Base-by-base conservation (phyloP, 164 flowering plant species). In the Stephania japonica region DNA sequence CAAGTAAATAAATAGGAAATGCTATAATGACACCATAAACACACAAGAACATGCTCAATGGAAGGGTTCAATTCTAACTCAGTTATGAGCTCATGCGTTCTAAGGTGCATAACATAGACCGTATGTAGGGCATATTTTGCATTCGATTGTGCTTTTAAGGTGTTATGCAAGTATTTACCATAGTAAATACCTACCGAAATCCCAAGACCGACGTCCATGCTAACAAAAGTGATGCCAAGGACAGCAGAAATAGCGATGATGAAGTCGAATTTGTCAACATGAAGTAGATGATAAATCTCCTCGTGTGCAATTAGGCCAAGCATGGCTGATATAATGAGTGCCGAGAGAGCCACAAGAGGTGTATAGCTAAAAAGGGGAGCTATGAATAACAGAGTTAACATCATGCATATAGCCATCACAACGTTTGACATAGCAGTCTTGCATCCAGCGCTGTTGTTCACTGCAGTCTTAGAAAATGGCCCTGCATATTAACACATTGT, bases 381-480 rank as follows among this genome's bases (percentile, higher is more conserved):
- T 70, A 96, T 68, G 79, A 96, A 78, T 12, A 96, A 73, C 10
- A 96, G 87, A 0, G 84, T 84, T 0, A 95, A 76, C 89, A 91
- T 85, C 88, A 95, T 80, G 79, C 85, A 81, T 0, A 86, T 0
- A 0, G 91, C 77, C 95, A 89, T 90, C 23, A 95, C 92, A 11
- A 89, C 74, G 65, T 93, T 93, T 0, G 99, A 80, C 90, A 87
- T 86, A 25, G 83, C 78, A 1, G 94, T 87, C 72, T 75, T 88
- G 65, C 90, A 84, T 6, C 99, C 99, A 0, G 99, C 92, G 42
- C 83, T 93, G 79, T 53, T 83, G 63, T 95, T 95, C 59, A 95
- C 98, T 0, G 98, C 99, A 0, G 99, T 81, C 73, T 89, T 89
- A 0, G 99, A 95, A 80, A 95, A 95, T 70, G 97, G 97, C 59